Evolutionary conservation across 2,329 filamentous ascomycete species (phyloP).

Genomic region (Talaromyces sp.): DNA sequence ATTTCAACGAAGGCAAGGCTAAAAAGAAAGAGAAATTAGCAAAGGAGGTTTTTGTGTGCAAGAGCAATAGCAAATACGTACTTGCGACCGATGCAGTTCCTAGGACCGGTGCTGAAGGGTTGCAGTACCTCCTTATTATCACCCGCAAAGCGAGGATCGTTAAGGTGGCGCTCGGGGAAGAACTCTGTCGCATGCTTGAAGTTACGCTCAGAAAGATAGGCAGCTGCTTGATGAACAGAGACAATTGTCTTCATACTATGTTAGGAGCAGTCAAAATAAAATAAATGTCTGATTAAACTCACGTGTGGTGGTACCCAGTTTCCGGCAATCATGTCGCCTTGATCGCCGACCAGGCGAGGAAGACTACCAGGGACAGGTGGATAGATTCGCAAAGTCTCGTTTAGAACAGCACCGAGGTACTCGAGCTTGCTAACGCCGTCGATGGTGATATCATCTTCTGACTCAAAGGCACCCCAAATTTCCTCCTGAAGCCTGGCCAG

Average conservation of each 20-base stretch:
- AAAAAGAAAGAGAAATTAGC: not conserved
- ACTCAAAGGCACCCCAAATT: slow-evolving; percentile 32
- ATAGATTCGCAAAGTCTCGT: slow-evolving; percentile 49
- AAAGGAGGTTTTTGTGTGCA: not conserved
- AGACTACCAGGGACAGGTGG: slow-evolving; percentile 32
- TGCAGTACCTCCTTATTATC: slow-evolving; percentile 36
- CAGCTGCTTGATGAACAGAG: slow-evolving; percentile 1
- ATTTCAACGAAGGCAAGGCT: slow-evolving; percentile 11
- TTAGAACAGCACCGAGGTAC: slow-evolving; percentile 49
- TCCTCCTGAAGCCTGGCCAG: slow-evolving; percentile 42
- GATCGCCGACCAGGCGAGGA: slow-evolving; percentile 2
- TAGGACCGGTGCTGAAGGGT: slow-evolving; percentile 29
- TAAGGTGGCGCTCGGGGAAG: slow-evolving; percentile 24
- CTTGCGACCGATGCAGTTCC: slow-evolving; percentile 28
- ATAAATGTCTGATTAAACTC: not conserved
- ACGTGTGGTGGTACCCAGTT: slow-evolving; percentile 25
- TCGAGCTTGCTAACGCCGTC: slow-evolving; percentile 31
- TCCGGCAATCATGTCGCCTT: slow-evolving; percentile 22
- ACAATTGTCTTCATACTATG: not conserved
- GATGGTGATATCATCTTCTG: slow-evolving; percentile 32
- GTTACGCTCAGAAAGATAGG: slow-evolving; percentile 6
- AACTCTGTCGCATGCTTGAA: slow-evolving; percentile 20
- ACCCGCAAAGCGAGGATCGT: slow-evolving; percentile 14
- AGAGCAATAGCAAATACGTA: not conserved
- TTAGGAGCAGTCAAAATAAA: not conserved